Conservation (phyloP, 2,329 filamentous ascomycete species). For the Nakataea oryzae region DNA sequence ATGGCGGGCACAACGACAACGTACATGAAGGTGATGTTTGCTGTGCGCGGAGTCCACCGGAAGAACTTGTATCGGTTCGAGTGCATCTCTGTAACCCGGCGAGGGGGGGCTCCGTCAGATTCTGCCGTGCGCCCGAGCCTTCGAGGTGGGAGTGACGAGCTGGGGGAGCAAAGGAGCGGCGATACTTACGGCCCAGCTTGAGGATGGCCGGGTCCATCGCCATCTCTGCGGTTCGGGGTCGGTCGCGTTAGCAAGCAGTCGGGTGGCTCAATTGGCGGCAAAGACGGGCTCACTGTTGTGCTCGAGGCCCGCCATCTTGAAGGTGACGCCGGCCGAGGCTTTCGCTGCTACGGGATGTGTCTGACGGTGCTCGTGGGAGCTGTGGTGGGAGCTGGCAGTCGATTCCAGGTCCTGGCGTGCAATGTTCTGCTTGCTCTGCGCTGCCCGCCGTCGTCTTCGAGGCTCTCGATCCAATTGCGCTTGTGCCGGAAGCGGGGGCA, state of each 20-base stretch:
- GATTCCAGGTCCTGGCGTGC: no score
- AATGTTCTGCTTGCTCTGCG: neutral
- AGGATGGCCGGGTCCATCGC: slow-evolving; percentile 35
- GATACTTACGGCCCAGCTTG: slow-evolving; percentile 32
- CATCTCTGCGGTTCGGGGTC: slow-evolving; percentile 22
- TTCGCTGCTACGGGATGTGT: neutral
- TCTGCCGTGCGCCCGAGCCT: neutral
- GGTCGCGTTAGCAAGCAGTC: slow-evolving; percentile 15
- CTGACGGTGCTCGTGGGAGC: neutral
- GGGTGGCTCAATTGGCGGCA: slow-evolving; percentile 5
- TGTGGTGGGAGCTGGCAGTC: neutral
- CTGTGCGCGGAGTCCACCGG: slow-evolving; percentile 80
- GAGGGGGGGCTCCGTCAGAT: neutral
- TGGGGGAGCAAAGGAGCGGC: neutral
- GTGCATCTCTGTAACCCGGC: slow-evolving; percentile 55
- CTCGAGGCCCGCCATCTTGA: slow-evolving; percentile 31
- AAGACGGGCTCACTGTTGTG: slow-evolving; percentile 26
- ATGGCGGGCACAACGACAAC: slow-evolving; percentile 60
- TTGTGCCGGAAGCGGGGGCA: neutral
- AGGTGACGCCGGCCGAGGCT: slow-evolving; percentile 1
- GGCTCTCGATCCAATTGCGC: neutral
- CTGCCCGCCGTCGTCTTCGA: neutral
- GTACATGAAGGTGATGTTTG: slow-evolving; percentile 70
- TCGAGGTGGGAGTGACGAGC: no score
- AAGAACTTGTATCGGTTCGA: slow-evolving; percentile 88